Percentiles rank a stretch among this genome's conserved stretches.
These are phyloP conservation scores for Diaporthe aspalathi DNA, from an alignment of 2,329 filamentous ascomycete species.

Conservation along the genomic window DNA sequence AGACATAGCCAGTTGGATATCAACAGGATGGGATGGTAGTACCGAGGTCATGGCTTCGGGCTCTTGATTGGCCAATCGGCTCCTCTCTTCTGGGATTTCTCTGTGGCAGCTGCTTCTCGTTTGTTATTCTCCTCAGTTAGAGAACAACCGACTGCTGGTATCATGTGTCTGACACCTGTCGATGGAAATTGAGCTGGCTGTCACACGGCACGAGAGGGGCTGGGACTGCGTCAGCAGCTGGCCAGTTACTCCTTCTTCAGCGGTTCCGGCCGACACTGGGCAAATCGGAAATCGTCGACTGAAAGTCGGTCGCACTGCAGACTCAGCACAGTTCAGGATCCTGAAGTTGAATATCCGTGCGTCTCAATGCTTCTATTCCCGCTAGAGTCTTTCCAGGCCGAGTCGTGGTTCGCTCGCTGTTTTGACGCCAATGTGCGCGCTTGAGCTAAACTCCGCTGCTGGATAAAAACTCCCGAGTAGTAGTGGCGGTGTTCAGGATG, in stretches of 20 bases:
- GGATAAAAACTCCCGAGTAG: constrained; percentile 1
- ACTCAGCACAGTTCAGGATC: constrained; percentile 31
- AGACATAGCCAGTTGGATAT: constrained; percentile 57
- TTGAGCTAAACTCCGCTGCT: constrained; percentile 11
- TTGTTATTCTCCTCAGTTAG: constrained; percentile 8
- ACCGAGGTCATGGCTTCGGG: constrained; percentile 56
- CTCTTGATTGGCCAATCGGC: constrained; percentile 30
- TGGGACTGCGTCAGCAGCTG: constrained; percentile 30
- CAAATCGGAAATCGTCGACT: constrained; percentile 37
- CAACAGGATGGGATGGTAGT: constrained; percentile 52
- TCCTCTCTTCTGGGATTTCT: neutral
- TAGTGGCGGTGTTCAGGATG: constrained; percentile 14
- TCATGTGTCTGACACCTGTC: constrained; percentile 26
- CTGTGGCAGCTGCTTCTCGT: constrained; percentile 7
- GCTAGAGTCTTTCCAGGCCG: neutral
- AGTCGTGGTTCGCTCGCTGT: constrained; percentile 4
- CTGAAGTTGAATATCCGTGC: constrained; percentile 5
- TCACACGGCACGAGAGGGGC: constrained; percentile 34
- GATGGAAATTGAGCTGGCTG: constrained; percentile 7
- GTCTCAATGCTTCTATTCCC: constrained; percentile 1
- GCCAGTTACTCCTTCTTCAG: constrained; percentile 1
- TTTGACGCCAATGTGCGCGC: constrained; percentile 21
- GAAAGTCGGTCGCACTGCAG: constrained; percentile 34
- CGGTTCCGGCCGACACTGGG: constrained; percentile 21
- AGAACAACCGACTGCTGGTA: constrained; percentile 12